Conservation (phyloP, 148 eudicot genomes). For the Amaranthus cruentus region DNA sequence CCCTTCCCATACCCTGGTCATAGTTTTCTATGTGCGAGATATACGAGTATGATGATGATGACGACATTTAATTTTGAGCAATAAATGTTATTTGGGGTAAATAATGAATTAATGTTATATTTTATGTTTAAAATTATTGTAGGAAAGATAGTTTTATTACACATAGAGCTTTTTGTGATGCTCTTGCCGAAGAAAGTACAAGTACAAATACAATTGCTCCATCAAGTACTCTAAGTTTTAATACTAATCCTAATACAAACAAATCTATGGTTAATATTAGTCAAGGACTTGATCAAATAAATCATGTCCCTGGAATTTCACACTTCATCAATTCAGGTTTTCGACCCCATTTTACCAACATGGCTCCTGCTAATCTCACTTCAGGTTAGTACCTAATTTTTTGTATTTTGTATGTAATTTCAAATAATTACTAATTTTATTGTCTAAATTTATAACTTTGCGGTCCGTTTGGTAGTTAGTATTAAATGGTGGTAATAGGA, state of each 20-base stretch:
- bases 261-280: conserved; percentile 15
- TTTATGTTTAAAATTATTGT: conserved; percentile 14
- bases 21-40: too few species aligned
- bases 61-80: background rate
- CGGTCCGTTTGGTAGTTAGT: too few species aligned
- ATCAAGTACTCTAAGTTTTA: conserved; percentile 47
- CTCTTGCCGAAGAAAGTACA: conserved; percentile 75
- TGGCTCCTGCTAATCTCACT: conserved; percentile 31
- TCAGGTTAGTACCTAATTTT: conserved; percentile 17
- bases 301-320: conserved; percentile 27
- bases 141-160: conserved; percentile 98
- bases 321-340: conserved; percentile 31
- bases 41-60: too few species aligned
- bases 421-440: too few species aligned
- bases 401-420: too few species aligned
- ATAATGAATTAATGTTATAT: background rate
- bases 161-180: conserved; percentile 94
- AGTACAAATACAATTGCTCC: conserved; percentile 42
- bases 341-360: conserved; percentile 31
- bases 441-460: too few species aligned
- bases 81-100: background rate
- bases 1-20: too few species aligned
- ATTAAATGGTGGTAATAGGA: too few species aligned
- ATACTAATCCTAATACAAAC: conserved; percentile 25
- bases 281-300: conserved; percentile 22